Evolutionary conservation across 2,329 filamentous ascomycete species (phyloP).

Genomic region (Fusarium lyarnte): DNA sequence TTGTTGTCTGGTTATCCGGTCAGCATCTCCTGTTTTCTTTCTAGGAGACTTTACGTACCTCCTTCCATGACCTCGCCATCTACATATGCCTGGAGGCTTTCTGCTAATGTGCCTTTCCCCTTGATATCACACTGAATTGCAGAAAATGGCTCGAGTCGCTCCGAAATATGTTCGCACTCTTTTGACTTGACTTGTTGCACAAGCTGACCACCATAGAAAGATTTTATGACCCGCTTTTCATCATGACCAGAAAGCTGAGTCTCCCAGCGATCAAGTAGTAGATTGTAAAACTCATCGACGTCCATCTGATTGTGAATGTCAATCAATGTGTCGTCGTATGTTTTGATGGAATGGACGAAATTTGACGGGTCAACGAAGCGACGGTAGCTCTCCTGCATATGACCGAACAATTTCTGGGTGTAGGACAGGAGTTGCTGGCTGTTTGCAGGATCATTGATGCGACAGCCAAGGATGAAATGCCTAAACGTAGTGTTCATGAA

Average conservation of each 20-base stretch:
- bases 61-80: conserved; percentile 97
- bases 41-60: conserved; percentile 55
- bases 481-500: conserved; percentile 96
- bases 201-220: conserved; percentile 90
- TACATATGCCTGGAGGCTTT: conserved; percentile 94
- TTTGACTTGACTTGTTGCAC: conserved; percentile 96
- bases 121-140: conserved; percentile 97
- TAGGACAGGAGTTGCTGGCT: conserved; percentile 76
- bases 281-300: conserved; percentile 96
- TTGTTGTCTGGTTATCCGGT: conserved; percentile 78
- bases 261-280: conserved; percentile 92
- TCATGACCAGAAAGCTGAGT: conserved; percentile 74
- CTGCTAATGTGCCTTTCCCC: conserved; percentile 82
- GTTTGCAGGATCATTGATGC: conserved; percentile 62
- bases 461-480: conserved; percentile 78
- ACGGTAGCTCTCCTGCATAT: conserved; percentile 83
- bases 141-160: conserved; percentile 88
- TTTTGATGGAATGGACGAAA: conserved; percentile 80
- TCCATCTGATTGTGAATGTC: conserved; percentile 96
- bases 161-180: conserved; percentile 93
- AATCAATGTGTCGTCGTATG: conserved; percentile 83
- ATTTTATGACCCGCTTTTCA: conserved; percentile 78
- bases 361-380: conserved; percentile 77
- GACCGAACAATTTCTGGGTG: conserved; percentile 83
- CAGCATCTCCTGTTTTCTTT: background rate